phyloP scores from a whole-genome alignment of 805 yeast genomes.

The Starmerella ratchasimensis region DNA sequence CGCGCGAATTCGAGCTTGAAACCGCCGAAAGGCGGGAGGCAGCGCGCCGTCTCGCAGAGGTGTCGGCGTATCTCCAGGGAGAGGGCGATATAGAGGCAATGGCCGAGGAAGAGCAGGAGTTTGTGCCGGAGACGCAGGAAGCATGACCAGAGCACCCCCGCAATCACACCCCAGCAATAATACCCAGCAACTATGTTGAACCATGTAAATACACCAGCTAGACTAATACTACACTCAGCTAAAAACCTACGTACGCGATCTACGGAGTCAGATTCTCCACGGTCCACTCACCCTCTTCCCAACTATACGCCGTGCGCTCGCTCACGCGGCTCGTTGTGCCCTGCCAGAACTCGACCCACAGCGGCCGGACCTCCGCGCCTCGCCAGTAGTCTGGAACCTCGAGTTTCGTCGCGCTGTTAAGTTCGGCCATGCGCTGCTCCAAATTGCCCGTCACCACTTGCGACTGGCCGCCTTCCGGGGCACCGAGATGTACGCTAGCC shows the following conservation, averaged over 20 bases:
- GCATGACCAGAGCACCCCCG: no score
- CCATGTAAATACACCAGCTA: neutral
- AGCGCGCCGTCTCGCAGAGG: no score
- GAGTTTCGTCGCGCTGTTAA: constrained; percentile 43
- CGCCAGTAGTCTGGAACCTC: constrained; percentile 95
- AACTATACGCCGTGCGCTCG: constrained; percentile 64
- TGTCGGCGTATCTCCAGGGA: no score
- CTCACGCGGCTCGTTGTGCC: constrained; percentile 82
- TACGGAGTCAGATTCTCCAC: constrained; percentile 38
- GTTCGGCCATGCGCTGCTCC: constrained; percentile 34
- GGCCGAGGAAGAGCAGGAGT: no score
- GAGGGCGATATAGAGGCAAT: no score
- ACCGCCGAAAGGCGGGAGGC: neutral
- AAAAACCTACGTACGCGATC: neutral
- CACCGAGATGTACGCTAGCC: constrained; percentile 93
- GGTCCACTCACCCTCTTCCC: constrained; percentile 31
- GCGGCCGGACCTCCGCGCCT: constrained; percentile 73
- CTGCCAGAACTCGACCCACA: constrained; percentile 94
- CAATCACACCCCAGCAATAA: neutral
- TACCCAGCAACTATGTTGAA: neutral
- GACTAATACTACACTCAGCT: no score
- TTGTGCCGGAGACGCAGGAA: no score
- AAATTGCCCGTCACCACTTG: constrained; percentile 41
- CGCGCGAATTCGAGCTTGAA: constrained; percentile 19
- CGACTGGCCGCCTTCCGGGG: no score